phyloP scores from a whole-genome alignment of 176 grass and related monocot genomes.

The Olyra latifolia region DNA sequence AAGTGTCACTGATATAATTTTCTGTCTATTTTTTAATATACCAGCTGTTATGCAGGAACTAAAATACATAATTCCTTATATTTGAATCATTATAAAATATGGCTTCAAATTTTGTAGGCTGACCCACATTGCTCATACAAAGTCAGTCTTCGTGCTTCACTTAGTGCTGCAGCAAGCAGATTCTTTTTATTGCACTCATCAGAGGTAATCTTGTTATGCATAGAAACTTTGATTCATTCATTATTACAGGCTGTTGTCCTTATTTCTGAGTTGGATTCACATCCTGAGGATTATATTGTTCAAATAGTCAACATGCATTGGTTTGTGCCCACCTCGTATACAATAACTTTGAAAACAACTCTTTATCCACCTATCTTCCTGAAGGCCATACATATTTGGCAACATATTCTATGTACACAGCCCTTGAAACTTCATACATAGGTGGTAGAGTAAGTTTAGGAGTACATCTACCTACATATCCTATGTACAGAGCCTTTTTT shows the following conservation, averaged over 20 bases:
- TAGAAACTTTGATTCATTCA: constrained; percentile 17
- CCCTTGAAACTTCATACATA: too few species aligned
- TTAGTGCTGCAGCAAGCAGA: constrained; percentile 72
- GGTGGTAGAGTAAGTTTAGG: too few species aligned
- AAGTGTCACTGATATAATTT: constrained; percentile 11
- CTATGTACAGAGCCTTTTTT: too few species aligned
- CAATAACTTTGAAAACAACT: background rate
- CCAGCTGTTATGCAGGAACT: background rate
- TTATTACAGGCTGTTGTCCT: background rate
- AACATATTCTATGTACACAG: too few species aligned
- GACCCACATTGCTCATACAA: constrained; percentile 95
- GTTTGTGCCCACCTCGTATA: background rate
- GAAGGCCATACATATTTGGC: constrained; percentile 4
- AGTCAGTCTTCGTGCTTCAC: constrained; percentile 61
- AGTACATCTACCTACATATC: too few species aligned
- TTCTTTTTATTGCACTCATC: constrained; percentile 85
- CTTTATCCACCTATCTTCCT: background rate
- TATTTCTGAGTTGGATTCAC: constrained; percentile 1
- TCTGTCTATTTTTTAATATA: background rate
- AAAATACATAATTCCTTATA: constrained; percentile 23
- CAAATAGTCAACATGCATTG: background rate
- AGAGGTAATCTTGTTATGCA: constrained; percentile 54
- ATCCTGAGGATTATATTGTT: constrained; percentile 5
- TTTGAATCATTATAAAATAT: constrained; percentile 21
- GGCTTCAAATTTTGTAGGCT: constrained; percentile 58